Base-by-base conservation (phyloP, 164 flowering plant genomes). In the Cinnamomum chago region DNA sequence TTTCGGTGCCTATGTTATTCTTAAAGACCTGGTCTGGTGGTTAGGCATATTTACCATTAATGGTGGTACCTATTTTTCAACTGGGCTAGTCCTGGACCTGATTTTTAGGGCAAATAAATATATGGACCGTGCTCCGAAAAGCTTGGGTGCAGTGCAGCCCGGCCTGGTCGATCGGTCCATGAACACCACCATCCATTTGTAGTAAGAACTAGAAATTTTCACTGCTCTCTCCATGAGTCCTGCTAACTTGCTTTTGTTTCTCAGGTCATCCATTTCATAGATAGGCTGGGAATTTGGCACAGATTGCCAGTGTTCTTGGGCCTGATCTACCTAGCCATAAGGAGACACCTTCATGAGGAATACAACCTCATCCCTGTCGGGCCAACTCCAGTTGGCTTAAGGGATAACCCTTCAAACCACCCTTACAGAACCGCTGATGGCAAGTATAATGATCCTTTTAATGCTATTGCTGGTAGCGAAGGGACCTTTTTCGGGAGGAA, bases 291-390 rank as follows among this genome's bases (percentile, higher is more conserved):
- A 9, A 30, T 72, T 58, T 86, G 88, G 88, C 85, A 82, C 65
- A 70, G 82, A 2, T 66, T 86, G 27, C 88, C 88, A 7, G 88
- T 86, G 65, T 47, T 84, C 17, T 50, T 86, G 64, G 88, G 86
- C 51, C 58, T 84, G 50, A 10, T 67, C 18, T 86, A 86, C 71
- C 73, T 86, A 47, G 84, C 64, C 17, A 71, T 78, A 1, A 75
- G 88, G 6, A 76, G 88, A 15, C 85, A 71, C 50, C 78, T 85
- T 65, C 85, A 80, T 70, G 68, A 80, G 24, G 52, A 75, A 35
- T 85, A 83, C 76, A 85, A 83, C 64, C 75, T 86, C n/a, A 52
- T 84, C 17, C 79, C 80, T 35, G 88, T 86, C 11, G 88, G 88
- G 5, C 51, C 20, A 5, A 76, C 79, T 11, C 83, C 81, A 0